phyloP scores from a whole-genome alignment of 352 stramenopile genomes.

The Aphanomyces euteiches region DNA sequence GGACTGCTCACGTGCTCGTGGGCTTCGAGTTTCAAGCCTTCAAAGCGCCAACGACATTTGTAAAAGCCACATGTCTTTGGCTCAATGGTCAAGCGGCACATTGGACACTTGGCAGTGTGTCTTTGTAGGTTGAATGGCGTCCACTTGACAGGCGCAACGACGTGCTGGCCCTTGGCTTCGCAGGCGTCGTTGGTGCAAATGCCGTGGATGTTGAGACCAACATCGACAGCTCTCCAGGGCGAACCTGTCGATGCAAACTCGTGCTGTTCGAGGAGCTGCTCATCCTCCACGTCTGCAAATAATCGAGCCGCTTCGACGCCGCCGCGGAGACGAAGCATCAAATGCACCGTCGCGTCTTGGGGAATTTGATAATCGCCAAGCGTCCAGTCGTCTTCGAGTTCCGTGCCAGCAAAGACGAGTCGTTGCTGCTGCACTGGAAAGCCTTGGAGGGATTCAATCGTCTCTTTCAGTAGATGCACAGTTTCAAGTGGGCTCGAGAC shows the following conservation, averaged over 20 bases:
- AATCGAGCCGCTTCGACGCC: no score
- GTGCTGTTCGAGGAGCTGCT: neutral
- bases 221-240: neutral
- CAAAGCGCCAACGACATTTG: constrained; percentile 14
- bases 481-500: neutral
- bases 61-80: constrained; percentile 16
- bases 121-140: neutral
- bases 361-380: neutral
- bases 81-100: neutral
- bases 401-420: neutral
- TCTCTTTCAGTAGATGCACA: neutral
- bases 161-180: neutral
- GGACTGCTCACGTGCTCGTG: constrained; percentile 4
- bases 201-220: constrained; percentile 15
- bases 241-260: neutral
- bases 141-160: neutral
- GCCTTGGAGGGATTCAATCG: neutral
- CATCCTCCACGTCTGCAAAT: neutral
- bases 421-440: neutral
- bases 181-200: neutral
- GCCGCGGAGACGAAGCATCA: neutral
- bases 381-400: neutral
- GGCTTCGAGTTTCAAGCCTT: constrained; percentile 5
- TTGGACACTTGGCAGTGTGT: neutral
- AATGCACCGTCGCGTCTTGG: neutral